phyloP scores from a whole-genome alignment of 768 basidiomycete species.

The Tubosaeta sp. region DNA sequence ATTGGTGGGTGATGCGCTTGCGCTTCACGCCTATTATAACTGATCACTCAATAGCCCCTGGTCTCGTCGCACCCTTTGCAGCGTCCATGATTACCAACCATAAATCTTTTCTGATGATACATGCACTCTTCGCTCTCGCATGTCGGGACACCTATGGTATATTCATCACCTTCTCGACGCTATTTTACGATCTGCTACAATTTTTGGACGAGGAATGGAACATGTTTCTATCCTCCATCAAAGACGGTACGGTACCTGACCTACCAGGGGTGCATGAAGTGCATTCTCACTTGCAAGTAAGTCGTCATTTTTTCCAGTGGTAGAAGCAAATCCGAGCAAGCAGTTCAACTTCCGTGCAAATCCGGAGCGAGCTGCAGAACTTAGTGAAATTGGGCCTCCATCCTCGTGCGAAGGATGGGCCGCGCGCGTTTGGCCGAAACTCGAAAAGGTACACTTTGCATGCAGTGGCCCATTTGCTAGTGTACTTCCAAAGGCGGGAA shows the following conservation, averaged over 20 bases:
- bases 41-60: too few relatives aligned
- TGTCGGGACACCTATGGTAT: too few relatives aligned
- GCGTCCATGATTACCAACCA: too few relatives aligned
- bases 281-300: slow-evolving; percentile 4
- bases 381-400: slow-evolving; percentile 3
- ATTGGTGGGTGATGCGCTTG: background rate
- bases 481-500: background rate
- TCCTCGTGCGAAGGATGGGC: too few relatives aligned
- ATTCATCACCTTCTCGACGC: background rate
- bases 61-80: too few relatives aligned
- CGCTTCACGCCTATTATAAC: too few relatives aligned
- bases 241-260: slow-evolving; percentile 6
- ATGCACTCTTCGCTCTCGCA: too few relatives aligned
- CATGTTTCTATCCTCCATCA: background rate
- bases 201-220: slow-evolving; percentile 5
- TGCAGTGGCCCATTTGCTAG: slow-evolving; percentile 6
- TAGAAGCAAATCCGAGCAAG: too few relatives aligned
- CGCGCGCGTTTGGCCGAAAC: too few relatives aligned
- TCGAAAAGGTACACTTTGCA: background rate
- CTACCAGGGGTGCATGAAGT: slow-evolving; percentile 3
- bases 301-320: background rate
- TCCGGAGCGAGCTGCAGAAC: slow-evolving; percentile 4
- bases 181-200: slow-evolving; percentile 4
- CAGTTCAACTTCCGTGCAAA: background rate
- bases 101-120: too few relatives aligned